Evolutionary conservation across 2,329 filamentous ascomycete species (phyloP), one percentile per base, ranked within the genome.

Genomic region (Trichoderma lentiforme): DNA sequence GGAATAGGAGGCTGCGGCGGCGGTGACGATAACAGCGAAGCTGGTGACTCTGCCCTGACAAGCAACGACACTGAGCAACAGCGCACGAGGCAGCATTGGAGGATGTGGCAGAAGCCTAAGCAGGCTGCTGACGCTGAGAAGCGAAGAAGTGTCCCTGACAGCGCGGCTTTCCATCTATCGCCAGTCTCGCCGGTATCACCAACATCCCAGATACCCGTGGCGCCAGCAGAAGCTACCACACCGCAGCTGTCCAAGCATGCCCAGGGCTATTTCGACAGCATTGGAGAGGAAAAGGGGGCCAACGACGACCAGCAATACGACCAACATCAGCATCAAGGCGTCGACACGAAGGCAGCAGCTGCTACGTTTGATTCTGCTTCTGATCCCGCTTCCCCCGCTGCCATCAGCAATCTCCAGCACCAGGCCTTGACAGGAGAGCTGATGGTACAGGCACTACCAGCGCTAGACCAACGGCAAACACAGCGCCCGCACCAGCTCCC

Each of bases 401-500:
- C 58, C 24, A 60, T 53, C 0, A 53, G 47, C 47, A 53, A 53
- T 53, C 53, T 39, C 53, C 65, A 68, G 65, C 56, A 4, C 39
- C 58, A 66, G 5, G n/a, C 63, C 34, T 5, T 26, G 36, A 32
- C 66, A 30, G 68, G 60, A 65, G 57, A 64, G 39, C 57, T 51
- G 18, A 30, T 24, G 21, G 28, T 60, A 58, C 68, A 64, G 71
- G 47, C 8, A 63, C 47, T 18, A 28, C 26, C 34, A 53, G 70
- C 24, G 34, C 26, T 51, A 61, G 70, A 51, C 60, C 58, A 64
- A 43, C 67, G 43, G 43, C 58, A 60, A 26, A 24, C 56, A 65
- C 73, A 51, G 63, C 69, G 65, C 74, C 73, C 71, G 72, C 73
- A 75, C 47, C 57, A 62, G 57, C 56, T 70, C 57, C 56, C 58